phyloP scores from a whole-genome alignment of 331 rosid genomes.

The Cydonia oblonga region DNA sequence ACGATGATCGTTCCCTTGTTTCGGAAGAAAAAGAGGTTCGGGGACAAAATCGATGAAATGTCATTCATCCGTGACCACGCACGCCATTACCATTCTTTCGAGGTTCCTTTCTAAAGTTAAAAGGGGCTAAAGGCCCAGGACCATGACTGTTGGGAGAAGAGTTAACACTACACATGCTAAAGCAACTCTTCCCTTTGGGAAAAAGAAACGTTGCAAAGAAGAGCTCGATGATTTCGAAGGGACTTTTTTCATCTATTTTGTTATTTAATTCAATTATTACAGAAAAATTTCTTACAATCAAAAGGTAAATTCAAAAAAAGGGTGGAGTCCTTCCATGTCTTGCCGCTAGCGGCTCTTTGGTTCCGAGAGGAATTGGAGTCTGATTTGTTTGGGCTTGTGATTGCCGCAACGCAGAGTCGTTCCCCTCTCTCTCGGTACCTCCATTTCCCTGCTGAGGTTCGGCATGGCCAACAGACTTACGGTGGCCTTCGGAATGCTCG shows the following conservation, averaged over 20 bases:
- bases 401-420: conserved; percentile 11
- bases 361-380: conserved; percentile 39
- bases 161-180: neutral
- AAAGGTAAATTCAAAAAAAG: conserved; percentile 5
- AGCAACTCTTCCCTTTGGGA: neutral
- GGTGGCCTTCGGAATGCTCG: conserved; percentile 22
- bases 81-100: neutral
- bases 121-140: conserved; percentile 1
- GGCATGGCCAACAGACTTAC: conserved; percentile 16
- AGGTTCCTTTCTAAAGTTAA: conserved; percentile 10
- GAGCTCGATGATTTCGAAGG: neutral
- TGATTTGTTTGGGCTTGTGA: conserved; percentile 36
- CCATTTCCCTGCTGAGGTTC: conserved; percentile 13
- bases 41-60: too few relatives aligned
- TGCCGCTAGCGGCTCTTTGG: conserved; percentile 46
- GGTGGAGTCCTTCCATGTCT: conserved; percentile 29
- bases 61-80: too few relatives aligned
- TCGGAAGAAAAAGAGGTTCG: neutral
- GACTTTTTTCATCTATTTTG: neutral
- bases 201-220: neutral
- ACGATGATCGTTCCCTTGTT: neutral
- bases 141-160: conserved; percentile 12
- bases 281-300: neutral
- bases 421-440: conserved; percentile 9
- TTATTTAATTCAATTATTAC: too few relatives aligned